Base-by-base conservation (phyloP, 2,329 filamentous ascomycete genomes). In the Aspergillus melleus region DNA sequence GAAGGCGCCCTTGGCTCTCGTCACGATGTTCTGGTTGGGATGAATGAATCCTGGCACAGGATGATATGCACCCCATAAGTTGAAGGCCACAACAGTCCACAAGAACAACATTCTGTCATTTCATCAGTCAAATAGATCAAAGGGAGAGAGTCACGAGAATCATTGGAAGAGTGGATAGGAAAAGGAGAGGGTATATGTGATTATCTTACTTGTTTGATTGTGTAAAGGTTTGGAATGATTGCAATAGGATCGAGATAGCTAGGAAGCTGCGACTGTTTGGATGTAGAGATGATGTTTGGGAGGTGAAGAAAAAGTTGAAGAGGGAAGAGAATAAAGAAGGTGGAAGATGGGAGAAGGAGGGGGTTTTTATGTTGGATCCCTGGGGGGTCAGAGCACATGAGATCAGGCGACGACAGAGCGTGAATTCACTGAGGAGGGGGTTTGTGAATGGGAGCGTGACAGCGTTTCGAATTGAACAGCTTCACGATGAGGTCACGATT, bases 41-140 rank as follows among this genome's bases (percentile, higher is more conserved):
- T 55, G 51, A 49, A 63, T 65, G 36, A 66, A 46, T 16, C 67
- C 65, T 12, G 67, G 67, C 29, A 69, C 61, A 10, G 62, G 64
- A 49, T 64, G 53, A 49, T 66, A 64, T 24, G 65, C 57, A 30
- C 70, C 67, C 67, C 67, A 69, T 29, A 72, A 59, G 52, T 67
- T 61, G 44, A 72, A 36, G 46, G 64, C 47, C 49, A 65, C 24
- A 46, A 68, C 61, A 30, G 68, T 29, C 3, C 63, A 58, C 32
- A 70, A 20, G 32, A 72, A 61, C 5, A 66, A 61, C 30, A 71
- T 29, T 49, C 36, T 42, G 70, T 46, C 63, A 71, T 65, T 30
- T 54, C 66, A n/a, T 49, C 11, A 49, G 46, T 24, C 10, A 49
- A 22, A 22, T 22, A 6, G 10, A 6, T 42, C 36, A 42, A 42